Evolutionary conservation across 2,329 filamentous ascomycete species (phyloP), one percentile per base, ranked within the genome.

Genomic region (Botryotinia calthae): DNA sequence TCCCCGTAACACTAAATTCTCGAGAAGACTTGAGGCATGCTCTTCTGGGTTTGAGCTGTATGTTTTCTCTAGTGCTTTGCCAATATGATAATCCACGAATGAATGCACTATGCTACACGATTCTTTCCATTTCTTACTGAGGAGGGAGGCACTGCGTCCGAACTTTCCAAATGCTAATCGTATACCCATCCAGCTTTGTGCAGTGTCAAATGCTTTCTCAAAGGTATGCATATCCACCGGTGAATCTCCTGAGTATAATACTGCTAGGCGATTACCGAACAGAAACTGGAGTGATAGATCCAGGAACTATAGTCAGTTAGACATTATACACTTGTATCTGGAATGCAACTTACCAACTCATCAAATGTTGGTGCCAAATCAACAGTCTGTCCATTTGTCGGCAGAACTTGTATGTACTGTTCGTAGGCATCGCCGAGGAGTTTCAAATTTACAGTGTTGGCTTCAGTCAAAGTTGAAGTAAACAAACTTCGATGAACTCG

Each of bases 211-310:
- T 28, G 64, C 71, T 20, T 61, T 6, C 6, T 69, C 18, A n/a
- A 69, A 69, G 1, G 34, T 72, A 14, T 54, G 31, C 28, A 61
- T 62, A 20, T 61, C 16, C 18, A 54, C 42, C 2, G 65, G 34
- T 0, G n/a, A 62, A 5, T 58, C 12, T 28, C 14, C 56, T 9
- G 62, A 37, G 12, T 59, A 46, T 12, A 37, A 40, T 8, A 1
- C 28, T 56, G 25, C 22, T 42, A 67, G 51, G n/a, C 40, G 9
- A 18, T 67, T 20, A 3, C 71, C 71, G 5, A 72, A 54, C 31
- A 72, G 25, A 20, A 68, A 72, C 40, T 70, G 71, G 20, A 72
- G 25, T 54, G 71, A 62, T 37, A 69, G 12, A 42, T 68, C 54
- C 14, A 72, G 34, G 48, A 72, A 72, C 65, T 61, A 25, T 34